Evolutionary conservation across 495 filamentous ascomycete species (phyloP).

Genomic region (Aspergillus funiculosus): DNA sequence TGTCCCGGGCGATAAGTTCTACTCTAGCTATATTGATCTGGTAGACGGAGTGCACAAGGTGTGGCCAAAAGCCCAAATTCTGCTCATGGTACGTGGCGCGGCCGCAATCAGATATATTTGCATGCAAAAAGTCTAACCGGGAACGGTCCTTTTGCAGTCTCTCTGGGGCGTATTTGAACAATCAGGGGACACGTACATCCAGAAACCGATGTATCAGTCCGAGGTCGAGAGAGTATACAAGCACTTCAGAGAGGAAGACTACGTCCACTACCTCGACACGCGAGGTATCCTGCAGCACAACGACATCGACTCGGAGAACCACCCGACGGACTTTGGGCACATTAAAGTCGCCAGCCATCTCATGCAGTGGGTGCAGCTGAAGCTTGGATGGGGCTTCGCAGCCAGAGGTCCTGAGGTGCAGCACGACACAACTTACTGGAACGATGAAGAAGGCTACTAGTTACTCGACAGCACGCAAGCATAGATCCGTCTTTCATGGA

Average conservation of each 20-base stretch:
- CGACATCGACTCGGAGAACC: slow-evolving; percentile 57
- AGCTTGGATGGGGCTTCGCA: slow-evolving; percentile 56
- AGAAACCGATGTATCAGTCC: slow-evolving; percentile 46
- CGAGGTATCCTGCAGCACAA: slow-evolving; percentile 64
- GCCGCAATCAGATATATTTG: not conserved
- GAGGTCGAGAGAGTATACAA: slow-evolving; percentile 51
- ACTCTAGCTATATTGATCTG: slow-evolving; percentile 52
- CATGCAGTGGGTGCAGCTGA: slow-evolving; percentile 48
- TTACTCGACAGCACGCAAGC: too few species aligned
- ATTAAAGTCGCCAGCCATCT: slow-evolving; percentile 63
- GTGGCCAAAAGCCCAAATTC: slow-evolving; percentile 57
- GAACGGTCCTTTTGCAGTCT: slow-evolving; percentile 38
- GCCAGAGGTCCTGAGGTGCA: slow-evolving; percentile 56
- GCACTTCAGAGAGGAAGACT: slow-evolving; percentile 47
- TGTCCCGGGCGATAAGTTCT: slow-evolving; percentile 46
- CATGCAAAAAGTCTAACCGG: not conserved
- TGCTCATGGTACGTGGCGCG: slow-evolving; percentile 60
- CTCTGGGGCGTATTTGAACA: slow-evolving; percentile 56
- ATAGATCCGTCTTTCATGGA: too few species aligned
- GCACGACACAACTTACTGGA: slow-evolving; percentile 60
- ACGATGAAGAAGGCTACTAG: slow-evolving; percentile 49
- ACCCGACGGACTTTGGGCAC: slow-evolving; percentile 63
- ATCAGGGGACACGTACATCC: slow-evolving; percentile 49
- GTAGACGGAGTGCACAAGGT: slow-evolving; percentile 54
- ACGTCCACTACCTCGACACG: slow-evolving; percentile 65